Evolutionary conservation across 2,329 filamentous ascomycete species (phyloP), one percentile per base, ranked within the genome.

Genomic region (Aspergillus sp.): DNA sequence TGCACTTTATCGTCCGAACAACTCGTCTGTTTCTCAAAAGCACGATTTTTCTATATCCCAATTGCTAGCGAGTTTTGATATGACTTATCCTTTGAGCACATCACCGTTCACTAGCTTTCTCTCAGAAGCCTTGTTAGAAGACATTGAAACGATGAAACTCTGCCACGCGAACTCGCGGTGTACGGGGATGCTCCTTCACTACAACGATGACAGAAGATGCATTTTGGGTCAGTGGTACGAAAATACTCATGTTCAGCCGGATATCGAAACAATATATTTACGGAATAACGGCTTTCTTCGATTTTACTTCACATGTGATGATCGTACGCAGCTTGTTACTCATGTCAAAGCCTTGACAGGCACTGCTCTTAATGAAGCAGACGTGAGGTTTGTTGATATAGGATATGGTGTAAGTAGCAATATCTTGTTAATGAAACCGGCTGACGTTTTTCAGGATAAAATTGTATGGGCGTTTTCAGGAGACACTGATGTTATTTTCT

Each of bases 211-310:
- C 18, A 55, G 6, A 14, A 55, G 6, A 49, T 6, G n/a, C 5
- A 49, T 55, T 18, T 32, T 55, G 16, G 53, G 53, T 36, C 53
- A 49, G 45, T 55, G 42, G 42, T 55, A 55, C 6, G 42, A 55
- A 55, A 49, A 9, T 32, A 55, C 53, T 2, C 10, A 32, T 10
- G n/a, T 49, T 14, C 53, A 55, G 42, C 16, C 53, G n/a, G 24
- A 55, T 24, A 55, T 54, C 22, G 6, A 53, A 49, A 18, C 4
- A 49, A 24, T 49, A 18, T 49, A 12, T 18, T 7, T 49, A 5
- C 45, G 6, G 18, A 6, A 49, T 24, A 14, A 24, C 6, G n/a
- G 12, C 6, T 7, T 24, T 12, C 22, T 49, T 18, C 45, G 45
- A 49, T 49, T 49, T 49, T 49, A 49, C 14, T 49, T 49, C 45